These are phyloP conservation scores for Termitomyces sp. DNA, from an alignment of 768 basidiomycete species.

Conservation along the genomic window DNA sequence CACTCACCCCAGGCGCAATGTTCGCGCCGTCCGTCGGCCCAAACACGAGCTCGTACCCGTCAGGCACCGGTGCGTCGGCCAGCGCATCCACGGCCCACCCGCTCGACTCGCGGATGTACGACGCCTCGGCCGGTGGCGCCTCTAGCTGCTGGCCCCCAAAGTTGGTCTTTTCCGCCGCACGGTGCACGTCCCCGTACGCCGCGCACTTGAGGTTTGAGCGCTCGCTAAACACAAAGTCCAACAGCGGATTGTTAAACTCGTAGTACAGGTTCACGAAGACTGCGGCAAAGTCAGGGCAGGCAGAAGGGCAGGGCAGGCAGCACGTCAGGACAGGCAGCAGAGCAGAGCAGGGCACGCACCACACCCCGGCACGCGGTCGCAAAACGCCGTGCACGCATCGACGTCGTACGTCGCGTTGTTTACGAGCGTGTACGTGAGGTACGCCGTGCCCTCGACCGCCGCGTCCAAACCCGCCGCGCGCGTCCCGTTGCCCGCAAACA, in stretches of 20 bases:
- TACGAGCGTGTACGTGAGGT: constrained; percentile 42
- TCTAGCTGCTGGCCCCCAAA: constrained; percentile 36
- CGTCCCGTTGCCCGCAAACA: constrained; percentile 35
- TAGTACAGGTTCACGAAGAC: constrained; percentile 48
- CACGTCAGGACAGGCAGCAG: too few relatives aligned
- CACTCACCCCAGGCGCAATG: constrained; percentile 21
- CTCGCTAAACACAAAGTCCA: constrained; percentile 31
- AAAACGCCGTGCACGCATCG: constrained; percentile 36
- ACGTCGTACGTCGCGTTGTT: constrained; percentile 40
- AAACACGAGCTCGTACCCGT: constrained; percentile 41
- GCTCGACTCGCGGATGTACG: constrained; percentile 39
- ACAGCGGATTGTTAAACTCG: constrained; percentile 38
- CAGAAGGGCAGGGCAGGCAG: too few relatives aligned
- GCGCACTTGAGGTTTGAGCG: constrained; percentile 45
- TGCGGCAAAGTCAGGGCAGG: too few relatives aligned
- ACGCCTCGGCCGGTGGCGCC: constrained; percentile 27
- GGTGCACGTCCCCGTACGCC: constrained; percentile 37
- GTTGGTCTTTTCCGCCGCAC: constrained; percentile 39
- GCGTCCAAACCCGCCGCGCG: too few relatives aligned
- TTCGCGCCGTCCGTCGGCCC: constrained; percentile 43
- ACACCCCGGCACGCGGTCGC: constrained; percentile 30
- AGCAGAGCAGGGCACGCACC: too few relatives aligned
- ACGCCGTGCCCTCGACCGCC: constrained; percentile 43
- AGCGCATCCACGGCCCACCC: constrained; percentile 34
- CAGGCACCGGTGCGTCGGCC: constrained; percentile 31